Conservation (phyloP, 176 grass and related monocot species). For the Carex parvula region DNA sequence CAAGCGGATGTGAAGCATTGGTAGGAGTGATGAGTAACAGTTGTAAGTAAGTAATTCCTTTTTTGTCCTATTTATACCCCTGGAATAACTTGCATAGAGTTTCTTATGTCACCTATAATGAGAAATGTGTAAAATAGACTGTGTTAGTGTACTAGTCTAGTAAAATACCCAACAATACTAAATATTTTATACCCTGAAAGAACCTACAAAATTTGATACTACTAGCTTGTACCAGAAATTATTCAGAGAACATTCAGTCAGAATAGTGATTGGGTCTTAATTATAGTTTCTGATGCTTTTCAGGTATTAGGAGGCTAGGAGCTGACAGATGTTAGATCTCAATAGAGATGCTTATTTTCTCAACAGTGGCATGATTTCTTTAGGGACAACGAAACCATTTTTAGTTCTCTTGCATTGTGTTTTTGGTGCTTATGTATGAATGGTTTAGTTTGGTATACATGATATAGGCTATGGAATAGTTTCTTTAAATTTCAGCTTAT, state of each 20-base stretch:
- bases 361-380: neutral
- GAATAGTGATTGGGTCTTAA: neutral
- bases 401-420: neutral
- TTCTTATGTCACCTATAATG: neutral
- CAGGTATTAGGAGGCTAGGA: slow-evolving; percentile 7
- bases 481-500: neutral
- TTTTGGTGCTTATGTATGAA: neutral
- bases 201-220: neutral
- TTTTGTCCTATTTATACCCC: neutral
- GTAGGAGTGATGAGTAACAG: slow-evolving; percentile 6
- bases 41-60: slow-evolving; percentile 32
- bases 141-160: neutral
- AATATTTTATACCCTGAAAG: neutral
- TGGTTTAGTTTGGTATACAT: neutral
- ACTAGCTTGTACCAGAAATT: neutral
- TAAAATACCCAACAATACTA: neutral
- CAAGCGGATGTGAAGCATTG: slow-evolving; percentile 22
- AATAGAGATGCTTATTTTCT: neutral
- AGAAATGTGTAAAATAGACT: neutral
- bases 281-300: neutral
- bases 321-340: neutral
- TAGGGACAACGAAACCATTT: neutral
- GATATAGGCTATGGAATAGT: neutral
- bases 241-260: neutral
- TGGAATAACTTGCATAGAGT: neutral